These are phyloP conservation scores for Apiotrichum brassicae DNA, from an alignment of 1,284 basidiomycete species.

Conservation along the genomic window DNA sequence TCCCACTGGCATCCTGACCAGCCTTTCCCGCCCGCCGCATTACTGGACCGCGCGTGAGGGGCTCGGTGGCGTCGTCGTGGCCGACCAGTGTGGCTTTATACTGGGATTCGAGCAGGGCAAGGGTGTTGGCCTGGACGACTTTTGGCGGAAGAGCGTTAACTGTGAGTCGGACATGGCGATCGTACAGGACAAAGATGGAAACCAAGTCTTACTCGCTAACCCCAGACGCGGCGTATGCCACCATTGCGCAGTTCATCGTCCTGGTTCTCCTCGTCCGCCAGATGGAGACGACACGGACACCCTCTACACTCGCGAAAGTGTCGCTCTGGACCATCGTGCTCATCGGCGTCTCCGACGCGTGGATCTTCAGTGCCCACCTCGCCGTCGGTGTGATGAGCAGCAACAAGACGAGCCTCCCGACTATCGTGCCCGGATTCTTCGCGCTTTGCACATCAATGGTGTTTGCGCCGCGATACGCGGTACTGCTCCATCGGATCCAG, in stretches of 20 bases:
- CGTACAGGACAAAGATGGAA: too few relatives aligned
- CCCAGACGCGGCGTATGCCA: conserved; percentile 56
- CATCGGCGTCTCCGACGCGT: conserved; percentile 68
- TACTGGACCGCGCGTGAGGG: conserved; percentile 35
- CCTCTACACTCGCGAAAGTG: conserved; percentile 66
- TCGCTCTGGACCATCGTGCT: conserved; percentile 73
- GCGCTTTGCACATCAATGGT: conserved; percentile 47
- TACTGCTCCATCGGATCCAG: conserved; percentile 72
- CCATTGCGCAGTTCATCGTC: conserved; percentile 60
- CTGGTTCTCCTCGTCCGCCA: conserved; percentile 66
- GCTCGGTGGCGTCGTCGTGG: conserved; percentile 61
- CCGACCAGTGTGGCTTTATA: conserved; percentile 69
- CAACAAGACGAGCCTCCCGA: conserved; percentile 66
- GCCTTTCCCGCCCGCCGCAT: conserved; percentile 27
- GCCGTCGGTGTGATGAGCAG: conserved; percentile 76
- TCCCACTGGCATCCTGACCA: conserved; percentile 36
- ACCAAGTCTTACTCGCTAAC: too few relatives aligned
- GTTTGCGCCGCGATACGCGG: conserved; percentile 64
- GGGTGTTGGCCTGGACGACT: conserved; percentile 58
- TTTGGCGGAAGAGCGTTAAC: conserved; percentile 72
- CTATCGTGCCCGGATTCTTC: conserved; percentile 73
- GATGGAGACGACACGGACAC: conserved; percentile 66
- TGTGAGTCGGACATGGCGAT: conserved; percentile 60
- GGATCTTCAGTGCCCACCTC: conserved; percentile 75
- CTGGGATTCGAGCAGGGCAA: conserved; percentile 60